Percentiles rank a stretch among this genome's conserved stretches.
Conservation (phyloP, 306 rosid species). For the Gillenia trifoliata region DNA sequence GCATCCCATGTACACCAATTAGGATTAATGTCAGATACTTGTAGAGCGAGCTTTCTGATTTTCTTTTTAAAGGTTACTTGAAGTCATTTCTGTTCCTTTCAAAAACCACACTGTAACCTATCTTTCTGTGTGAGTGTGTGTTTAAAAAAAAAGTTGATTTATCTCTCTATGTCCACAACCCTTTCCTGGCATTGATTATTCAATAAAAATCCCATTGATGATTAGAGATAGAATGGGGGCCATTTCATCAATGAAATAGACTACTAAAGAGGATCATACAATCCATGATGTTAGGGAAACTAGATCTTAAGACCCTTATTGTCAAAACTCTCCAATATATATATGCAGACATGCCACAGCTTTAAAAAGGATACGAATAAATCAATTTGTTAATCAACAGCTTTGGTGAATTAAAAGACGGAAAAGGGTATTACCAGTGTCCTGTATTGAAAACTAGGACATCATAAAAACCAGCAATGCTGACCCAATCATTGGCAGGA, state of each 20-base stretch:
- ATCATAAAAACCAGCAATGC: conserved; percentile 66
- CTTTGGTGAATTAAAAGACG: conserved; percentile 16
- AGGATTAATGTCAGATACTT: too few species aligned
- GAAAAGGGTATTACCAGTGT: conserved; percentile 60
- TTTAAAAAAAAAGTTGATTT: not conserved
- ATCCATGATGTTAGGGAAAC: not conserved
- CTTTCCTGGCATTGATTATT: not conserved
- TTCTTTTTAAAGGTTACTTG: not conserved
- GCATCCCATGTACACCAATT: not conserved
- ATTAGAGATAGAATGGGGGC: not conserved
- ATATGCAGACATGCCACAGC: conserved; percentile 1
- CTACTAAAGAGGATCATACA: not conserved
- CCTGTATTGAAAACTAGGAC: conserved; percentile 87
- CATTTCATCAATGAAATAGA: not conserved
- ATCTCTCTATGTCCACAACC: not conserved
- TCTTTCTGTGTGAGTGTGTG: not conserved
- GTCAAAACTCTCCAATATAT: not conserved
- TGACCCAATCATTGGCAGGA: conserved; percentile 85
- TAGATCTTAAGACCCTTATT: not conserved
- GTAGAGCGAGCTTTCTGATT: not conserved
- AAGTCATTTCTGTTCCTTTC: not conserved
- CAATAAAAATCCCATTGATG: not conserved
- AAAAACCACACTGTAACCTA: not conserved
- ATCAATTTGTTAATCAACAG: not conserved
- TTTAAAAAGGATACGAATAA: not conserved